Evolutionary conservation across 108 stramenopile species (phyloP), one percentile per base, ranked within the genome.

Genomic region (Skeletonema tropicum): DNA sequence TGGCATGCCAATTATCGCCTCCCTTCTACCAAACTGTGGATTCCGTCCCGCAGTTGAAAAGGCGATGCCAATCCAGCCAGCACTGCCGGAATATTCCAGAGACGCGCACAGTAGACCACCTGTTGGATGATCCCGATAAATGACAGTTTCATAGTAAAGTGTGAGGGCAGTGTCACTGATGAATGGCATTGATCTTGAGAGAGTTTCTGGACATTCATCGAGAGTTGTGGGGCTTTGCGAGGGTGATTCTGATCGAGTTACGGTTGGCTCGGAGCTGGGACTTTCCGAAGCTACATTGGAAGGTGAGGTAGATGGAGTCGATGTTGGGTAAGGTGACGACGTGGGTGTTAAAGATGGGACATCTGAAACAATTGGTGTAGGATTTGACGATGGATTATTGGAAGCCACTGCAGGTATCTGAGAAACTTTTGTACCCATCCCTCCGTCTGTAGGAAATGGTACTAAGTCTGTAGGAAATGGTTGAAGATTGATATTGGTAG

Each of bases 1-100:
- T 33, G 72, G 60, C 21, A 80, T 68, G 5, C 79, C 79, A 45
- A 80, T 80, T 13, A 80, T 64, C 12, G 79, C 79, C 58, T 80
- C 79, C 68, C 73, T 80, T 48, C 71, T 30, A 39, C 79, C 79
- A 41, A 73, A 80, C 19, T 66, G 59, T 45, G 79, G 79, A 69
- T 80, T 70, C 12, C 79, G 60, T 14, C 57, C 58, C 29, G 79
- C 72, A 4, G 60, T 60, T 1, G 68, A 69, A 35, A 80, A 57
- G 17, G 79, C 72, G 32, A 80, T 9, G n/a, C 79, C 79, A 2
- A 80, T 69, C 79, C 79, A 80, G 13, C 79, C 79, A 8, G 79
- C 79, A 57, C 36, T 21, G 29, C 79, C 79, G 13, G 31, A 6
- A 60, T 73, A 73, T 35, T 80, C 72, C n/a, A 80, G 45, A 12